Conservation (phyloP, 2,329 filamentous ascomycete genomes). For the Neurospora sp. region DNA sequence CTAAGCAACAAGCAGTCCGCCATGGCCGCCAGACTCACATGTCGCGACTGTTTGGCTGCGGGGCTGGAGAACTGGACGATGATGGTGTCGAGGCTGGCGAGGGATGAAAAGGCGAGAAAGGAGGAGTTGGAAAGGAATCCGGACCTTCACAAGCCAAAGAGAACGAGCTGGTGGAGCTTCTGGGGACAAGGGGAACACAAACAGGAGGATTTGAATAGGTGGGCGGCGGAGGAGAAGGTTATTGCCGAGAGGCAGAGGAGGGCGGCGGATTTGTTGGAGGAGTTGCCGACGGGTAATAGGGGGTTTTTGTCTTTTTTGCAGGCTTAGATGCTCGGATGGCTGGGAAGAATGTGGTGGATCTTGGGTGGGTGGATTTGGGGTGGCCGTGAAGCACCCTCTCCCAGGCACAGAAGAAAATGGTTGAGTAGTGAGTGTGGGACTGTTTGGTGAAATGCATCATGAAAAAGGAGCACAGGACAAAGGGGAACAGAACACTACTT, state of each 20-base stretch:
- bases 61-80: conserved; percentile 73
- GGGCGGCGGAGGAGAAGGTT: conserved; percentile 45
- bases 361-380: background rate
- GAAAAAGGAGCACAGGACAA: background rate
- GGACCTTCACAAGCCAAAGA: background rate
- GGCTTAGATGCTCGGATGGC: conserved; percentile 1
- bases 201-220: conserved; percentile 33
- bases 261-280: conserved; percentile 43
- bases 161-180: conserved; percentile 27
- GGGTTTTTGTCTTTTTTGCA: conserved; percentile 12
- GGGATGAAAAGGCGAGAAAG: conserved; percentile 34
- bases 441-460: background rate
- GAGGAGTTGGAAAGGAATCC: conserved; percentile 7
- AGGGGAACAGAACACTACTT: background rate
- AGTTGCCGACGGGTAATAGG: conserved; percentile 28
- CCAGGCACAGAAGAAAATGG: background rate
- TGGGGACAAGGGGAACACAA: conserved; percentile 28
- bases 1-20: conserved; percentile 24
- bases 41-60: conserved; percentile 66
- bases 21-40: conserved; percentile 45
- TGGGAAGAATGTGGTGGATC: background rate
- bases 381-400: background rate
- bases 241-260: conserved; percentile 41
- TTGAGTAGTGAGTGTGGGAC: background rate
- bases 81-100: conserved; percentile 63